Base-by-base conservation (phyloP, 306 rosid species). In the Ormosia semicastrata region DNA sequence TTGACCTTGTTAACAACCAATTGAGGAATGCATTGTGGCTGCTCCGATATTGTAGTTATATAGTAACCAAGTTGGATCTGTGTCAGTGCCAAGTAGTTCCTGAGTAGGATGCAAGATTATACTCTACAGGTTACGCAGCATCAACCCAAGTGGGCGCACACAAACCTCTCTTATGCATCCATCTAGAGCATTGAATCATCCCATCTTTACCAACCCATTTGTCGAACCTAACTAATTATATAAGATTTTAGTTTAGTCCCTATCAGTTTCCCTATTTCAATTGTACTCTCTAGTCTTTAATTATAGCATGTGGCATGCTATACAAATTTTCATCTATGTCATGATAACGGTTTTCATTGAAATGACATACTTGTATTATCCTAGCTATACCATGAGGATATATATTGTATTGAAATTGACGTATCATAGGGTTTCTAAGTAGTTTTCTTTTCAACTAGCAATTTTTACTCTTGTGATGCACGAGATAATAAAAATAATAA, bases 1-100 rank as follows among this genome's bases (percentile, higher is more conserved):
- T 80, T 81, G 85, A 65, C 60, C 30, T 62, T 36, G 13, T 53
- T 50, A n/a, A 10, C 40, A 11, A 81, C 68, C 52, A 53, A 65
- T 5, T 54, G 70, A 18, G 15, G 30, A 56, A 32, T 18, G 70
- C 56, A 73, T 79, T 70, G 37, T 40, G 84, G 11, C 49, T 60
- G 80, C 3, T 11, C 14, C 7, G 14, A 58, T 49, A 64, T 34
- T 64, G 73, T 69, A 69, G 8, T 10, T 57, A 13, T 39, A 32
- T 69, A 62, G 73, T 74, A 74, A 58, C 13, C 6, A 30, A 86
- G 89, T 86, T 86, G 89, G 81, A 86, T 78, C 66, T 63, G 66
- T 67, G 86, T 82, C 89, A 86, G 13, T 82, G 86, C 89, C 89
- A 49, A 58, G 89, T 73, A 67, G 76, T 78, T 82, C 2, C 57